Evolutionary conservation across 2,329 filamentous ascomycete species (phyloP), one percentile per base, ranked within the genome.

Genomic region (Graphilbum ipis-grandicollis): DNA sequence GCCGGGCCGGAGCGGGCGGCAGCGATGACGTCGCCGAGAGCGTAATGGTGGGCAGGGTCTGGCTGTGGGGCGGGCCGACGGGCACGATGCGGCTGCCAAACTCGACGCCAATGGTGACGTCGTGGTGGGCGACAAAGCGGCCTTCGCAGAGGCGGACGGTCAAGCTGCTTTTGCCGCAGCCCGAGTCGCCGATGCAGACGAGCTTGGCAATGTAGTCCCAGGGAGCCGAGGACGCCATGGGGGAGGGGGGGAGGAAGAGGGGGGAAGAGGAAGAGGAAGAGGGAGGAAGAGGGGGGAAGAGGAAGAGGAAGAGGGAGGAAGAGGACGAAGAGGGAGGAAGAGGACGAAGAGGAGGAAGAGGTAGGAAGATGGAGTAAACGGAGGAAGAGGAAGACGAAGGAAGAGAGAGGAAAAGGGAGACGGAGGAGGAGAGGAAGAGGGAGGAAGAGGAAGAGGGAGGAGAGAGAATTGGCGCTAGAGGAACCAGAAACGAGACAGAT

Each of bases 151-250:
- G 81, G 44, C 88, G 83, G 55, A 94, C 86, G 39, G 86, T 93
- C 48, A 94, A 73, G 58, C 83, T 74, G 43, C 84, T 93, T 66
- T 98, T 98, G 52, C 90, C 90, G 54, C 84, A 93, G 54, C 86
- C 90, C 33, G 81, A 90, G 63, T 96, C 90, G 56, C 90, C 90
- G 52, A 98, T 85, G 63, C 84, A 93, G 53, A 96, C 88, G 50
- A 98, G 82, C 62, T 98, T 98, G 57, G 88, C 86, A 55, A 96
- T 98, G 65, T 92, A 96, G 64, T 96, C 85, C 88, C 88, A 96
- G 58, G 84, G 79, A 51, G 76, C 70, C 17, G 43, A 31, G 19
- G 62, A 56, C 52, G 68, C 67, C 69, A 75, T 75, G 54, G 48
- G 45, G 37, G 42, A 35, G 33, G 10, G 8, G 18, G 21, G 19